Percentiles rank a stretch among this genome's conserved stretches.
Conservation (phyloP, 768 basidiomycete species). For the Terana coerulea region DNA sequence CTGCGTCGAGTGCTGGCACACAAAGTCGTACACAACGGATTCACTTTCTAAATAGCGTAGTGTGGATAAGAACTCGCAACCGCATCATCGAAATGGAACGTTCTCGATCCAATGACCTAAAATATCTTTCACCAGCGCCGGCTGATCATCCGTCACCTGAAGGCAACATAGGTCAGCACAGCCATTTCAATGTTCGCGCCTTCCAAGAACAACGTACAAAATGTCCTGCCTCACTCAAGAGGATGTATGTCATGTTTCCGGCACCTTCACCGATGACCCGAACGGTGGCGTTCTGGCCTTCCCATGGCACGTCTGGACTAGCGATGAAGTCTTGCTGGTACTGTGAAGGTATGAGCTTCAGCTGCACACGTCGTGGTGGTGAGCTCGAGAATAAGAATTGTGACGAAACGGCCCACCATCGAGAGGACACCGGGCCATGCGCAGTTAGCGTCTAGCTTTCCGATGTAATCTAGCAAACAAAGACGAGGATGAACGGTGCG, state of each 20-base stretch:
- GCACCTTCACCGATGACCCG: slow-evolving; percentile 30
- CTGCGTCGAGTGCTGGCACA: too few relatives aligned
- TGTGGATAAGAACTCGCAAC: too few relatives aligned
- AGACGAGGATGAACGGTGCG: background rate
- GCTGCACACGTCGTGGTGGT: background rate
- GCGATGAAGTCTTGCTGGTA: slow-evolving; percentile 26
- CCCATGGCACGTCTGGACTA: slow-evolving; percentile 29
- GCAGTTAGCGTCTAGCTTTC: slow-evolving; percentile 11
- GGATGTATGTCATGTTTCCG: slow-evolving; percentile 30
- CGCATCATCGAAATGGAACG: slow-evolving; percentile 4
- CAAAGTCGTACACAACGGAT: too few relatives aligned
- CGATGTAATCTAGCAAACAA: slow-evolving; percentile 11
- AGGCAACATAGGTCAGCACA: background rate
- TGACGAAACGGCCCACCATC: slow-evolving; percentile 20
- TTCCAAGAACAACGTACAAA: slow-evolving; percentile 19
- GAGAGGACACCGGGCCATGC: slow-evolving; percentile 26
- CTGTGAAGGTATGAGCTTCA: slow-evolving; percentile 24
- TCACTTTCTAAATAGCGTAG: too few relatives aligned
- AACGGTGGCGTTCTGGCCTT: slow-evolving; percentile 20
- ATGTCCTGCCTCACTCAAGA: slow-evolving; percentile 31
- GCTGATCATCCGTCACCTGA: slow-evolving; percentile 23
- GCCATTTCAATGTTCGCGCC: background rate
- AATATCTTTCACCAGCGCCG: slow-evolving; percentile 21
- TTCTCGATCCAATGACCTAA: slow-evolving; percentile 24
- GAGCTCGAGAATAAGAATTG: background rate